Evolutionary conservation across 768 basidiomycete genomes (phyloP), one percentile per base, ranked within the genome.

Genomic region (Agrocybe chaxingu): DNA sequence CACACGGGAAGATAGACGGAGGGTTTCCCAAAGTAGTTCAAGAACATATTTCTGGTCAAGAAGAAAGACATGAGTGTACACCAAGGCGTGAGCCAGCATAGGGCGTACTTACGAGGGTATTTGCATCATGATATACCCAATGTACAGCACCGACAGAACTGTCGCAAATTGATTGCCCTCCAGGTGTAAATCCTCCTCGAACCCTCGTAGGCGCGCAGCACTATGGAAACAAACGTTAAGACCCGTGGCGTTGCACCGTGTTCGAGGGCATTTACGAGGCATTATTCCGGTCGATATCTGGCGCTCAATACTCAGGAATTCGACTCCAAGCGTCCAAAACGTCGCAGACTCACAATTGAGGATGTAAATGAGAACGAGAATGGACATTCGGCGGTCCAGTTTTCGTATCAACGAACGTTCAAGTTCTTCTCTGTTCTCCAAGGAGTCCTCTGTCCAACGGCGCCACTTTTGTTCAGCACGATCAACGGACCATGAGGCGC

Each of bases 51-150:
- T 12, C 87, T 90, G 56, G 24, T 24, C 24, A 24, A 19, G 47
- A 8, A 29, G n/a, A 34, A 46, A 39, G 29, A n/a, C 51, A 18
- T 10, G 38, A 8, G 32, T 16, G 9, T 7, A 29, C 16, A 52
- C 18, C 12, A 43, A 30, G 34, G 13, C 7, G 5, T 19, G 2
- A 4, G 38, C 24, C 37, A 31, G 40, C 12, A 30, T 8, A 30
- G 3, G 41, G 13, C 30, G 48, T 3, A 68, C 83, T 67, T 58
- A 86, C 83, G 84, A 87, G 37, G 87, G 87, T 47, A 90, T 76
- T 62, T 90, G 88, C 87, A 89, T 88, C 35, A 87, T 65, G 50
- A 85, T 85, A 60, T 89, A 89, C 8, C 87, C 75, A 39, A 88
- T 74, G 58, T 87, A 90, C 31, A 89, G 72, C 42, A 85, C 79